phyloP scores from a whole-genome alignment of 768 basidiomycete genomes.

The Lactifluus hygrophoroides region DNA sequence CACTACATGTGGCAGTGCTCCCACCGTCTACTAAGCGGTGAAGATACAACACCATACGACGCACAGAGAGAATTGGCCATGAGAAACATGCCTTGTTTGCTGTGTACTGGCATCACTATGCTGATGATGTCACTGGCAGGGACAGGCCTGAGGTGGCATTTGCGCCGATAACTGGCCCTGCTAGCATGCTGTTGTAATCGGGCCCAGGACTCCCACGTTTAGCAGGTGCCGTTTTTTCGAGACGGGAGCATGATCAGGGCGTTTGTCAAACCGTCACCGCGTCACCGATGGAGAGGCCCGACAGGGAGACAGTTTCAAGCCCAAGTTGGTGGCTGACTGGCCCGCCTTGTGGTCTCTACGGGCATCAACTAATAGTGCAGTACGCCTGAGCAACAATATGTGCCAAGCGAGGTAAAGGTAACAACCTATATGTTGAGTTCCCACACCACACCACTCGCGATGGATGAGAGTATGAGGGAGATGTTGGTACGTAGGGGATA shows the following conservation, averaged over 20 bases:
- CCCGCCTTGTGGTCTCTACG: too few species aligned
- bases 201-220: background rate
- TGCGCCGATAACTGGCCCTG: background rate
- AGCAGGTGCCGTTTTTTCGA: background rate
- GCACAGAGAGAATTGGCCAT: constrained; percentile 3
- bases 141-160: background rate
- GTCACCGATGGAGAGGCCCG: background rate
- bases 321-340: too few species aligned
- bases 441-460: too few species aligned
- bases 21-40: background rate
- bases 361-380: too few species aligned
- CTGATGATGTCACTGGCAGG: constrained; percentile 8
- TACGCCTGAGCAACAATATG: too few species aligned
- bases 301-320: too few species aligned
- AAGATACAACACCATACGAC: background rate
- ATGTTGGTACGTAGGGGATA: too few species aligned
- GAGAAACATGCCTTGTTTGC: background rate
- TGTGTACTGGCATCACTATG: constrained; percentile 7
- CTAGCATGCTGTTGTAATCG: background rate
- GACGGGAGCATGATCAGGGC: constrained; percentile 7
- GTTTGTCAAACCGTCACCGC: constrained; percentile 5
- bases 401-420: too few species aligned
- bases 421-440: too few species aligned
- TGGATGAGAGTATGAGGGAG: too few species aligned
- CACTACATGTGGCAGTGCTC: background rate